Percentiles rank a stretch among this genome's conserved stretches.
These are phyloP conservation scores for Claviceps pazoutovae DNA, from an alignment of 2,329 filamentous ascomycete genomes.

Conservation along the genomic window DNA sequence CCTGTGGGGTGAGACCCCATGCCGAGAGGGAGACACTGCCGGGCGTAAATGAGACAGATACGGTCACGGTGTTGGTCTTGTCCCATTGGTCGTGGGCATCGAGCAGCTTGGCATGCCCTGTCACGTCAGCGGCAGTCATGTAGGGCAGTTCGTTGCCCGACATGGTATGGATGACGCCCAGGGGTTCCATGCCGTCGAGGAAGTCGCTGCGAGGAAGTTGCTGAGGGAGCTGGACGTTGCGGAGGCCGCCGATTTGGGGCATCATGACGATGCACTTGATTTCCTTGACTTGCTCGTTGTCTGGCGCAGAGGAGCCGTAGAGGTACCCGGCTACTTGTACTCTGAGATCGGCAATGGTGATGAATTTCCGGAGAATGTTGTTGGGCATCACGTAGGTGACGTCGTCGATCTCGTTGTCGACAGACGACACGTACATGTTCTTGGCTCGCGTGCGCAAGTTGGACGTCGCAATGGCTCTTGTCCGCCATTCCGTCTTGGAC, in stretches of 20 bases:
- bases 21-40: slow-evolving; percentile 90
- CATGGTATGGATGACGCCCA: slow-evolving; percentile 90
- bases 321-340: slow-evolving; percentile 94
- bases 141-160: slow-evolving; percentile 91
- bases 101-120: slow-evolving; percentile 82
- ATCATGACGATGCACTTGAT: slow-evolving; percentile 95
- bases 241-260: slow-evolving; percentile 85
- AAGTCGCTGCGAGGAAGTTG: slow-evolving; percentile 86
- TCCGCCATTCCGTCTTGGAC: slow-evolving; percentile 98
- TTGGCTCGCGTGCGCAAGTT: slow-evolving; percentile 89
- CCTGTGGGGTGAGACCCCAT: slow-evolving; percentile 81
- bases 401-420: slow-evolving; percentile 81
- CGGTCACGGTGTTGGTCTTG: slow-evolving; percentile 77
- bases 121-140: slow-evolving; percentile 92
- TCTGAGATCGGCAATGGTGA: slow-evolving; percentile 88
- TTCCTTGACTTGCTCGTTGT: slow-evolving; percentile 96
- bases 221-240: slow-evolving; percentile 81
- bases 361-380: slow-evolving; percentile 96
- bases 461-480: slow-evolving; percentile 86
- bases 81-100: slow-evolving; percentile 56
- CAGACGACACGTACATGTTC: slow-evolving; percentile 97
- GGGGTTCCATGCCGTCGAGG: slow-evolving; percentile 70
- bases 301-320: slow-evolving; percentile 81
- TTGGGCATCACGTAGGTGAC: slow-evolving; percentile 98
- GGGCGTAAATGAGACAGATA: slow-evolving; percentile 92